These are phyloP conservation scores for Oryza meridionalis DNA, from an alignment of 176 grass and related monocot species.

Conservation along the genomic window DNA sequence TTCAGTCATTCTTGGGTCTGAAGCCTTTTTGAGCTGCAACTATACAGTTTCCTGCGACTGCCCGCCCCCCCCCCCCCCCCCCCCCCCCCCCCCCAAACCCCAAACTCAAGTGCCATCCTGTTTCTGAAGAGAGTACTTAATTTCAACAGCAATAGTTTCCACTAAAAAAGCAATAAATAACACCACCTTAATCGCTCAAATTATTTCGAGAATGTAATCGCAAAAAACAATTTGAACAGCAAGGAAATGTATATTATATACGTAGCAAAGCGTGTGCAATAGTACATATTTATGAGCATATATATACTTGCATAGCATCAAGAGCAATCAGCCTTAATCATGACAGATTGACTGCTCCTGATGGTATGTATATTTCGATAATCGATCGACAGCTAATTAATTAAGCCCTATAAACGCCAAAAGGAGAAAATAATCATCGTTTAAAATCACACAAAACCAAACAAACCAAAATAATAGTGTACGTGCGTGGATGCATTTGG, in stretches of 20 bases:
- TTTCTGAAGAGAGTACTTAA: too few species aligned
- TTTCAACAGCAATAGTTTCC: too few species aligned
- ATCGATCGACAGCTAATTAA: neutral
- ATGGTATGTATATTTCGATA: conserved; percentile 56
- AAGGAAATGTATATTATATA: neutral
- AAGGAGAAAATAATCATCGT: neutral
- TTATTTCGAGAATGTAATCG: too few species aligned
- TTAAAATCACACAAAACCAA: neutral
- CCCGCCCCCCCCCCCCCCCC: too few species aligned
- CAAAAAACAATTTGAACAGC: too few species aligned
- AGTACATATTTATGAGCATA: neutral
- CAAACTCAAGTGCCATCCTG: too few species aligned
- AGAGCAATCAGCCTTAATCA: conserved; percentile 78
- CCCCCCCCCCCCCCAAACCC: too few species aligned
- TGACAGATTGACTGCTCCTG: conserved; percentile 84
- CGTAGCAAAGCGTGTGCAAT: neutral
- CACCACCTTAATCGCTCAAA: too few species aligned
- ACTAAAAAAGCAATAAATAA: too few species aligned
- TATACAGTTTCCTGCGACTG: too few species aligned
- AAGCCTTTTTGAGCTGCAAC: too few species aligned
- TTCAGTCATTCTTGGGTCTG: too few species aligned
- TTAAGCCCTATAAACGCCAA: neutral
- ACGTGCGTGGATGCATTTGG: neutral
- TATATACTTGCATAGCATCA: conserved; percentile 64
- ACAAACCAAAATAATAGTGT: conserved; percentile 10